These are phyloP conservation scores for Aspergillus sp. DNA, from an alignment of 2,329 filamentous ascomycete genomes.

Conservation along the genomic window DNA sequence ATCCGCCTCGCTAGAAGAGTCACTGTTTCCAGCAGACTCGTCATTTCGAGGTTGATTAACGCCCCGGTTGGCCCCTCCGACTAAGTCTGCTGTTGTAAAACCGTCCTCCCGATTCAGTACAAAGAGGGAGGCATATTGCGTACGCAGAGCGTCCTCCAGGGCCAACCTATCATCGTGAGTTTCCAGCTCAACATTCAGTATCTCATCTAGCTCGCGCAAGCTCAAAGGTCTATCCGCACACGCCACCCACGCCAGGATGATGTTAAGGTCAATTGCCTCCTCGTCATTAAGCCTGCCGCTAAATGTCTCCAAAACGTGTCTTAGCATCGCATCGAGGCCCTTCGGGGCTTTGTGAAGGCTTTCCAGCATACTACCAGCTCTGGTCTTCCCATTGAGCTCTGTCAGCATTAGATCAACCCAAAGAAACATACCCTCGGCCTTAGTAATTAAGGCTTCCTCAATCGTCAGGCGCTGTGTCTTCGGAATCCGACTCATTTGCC, in stretches of 20 bases:
- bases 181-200: not conserved
- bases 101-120: not conserved
- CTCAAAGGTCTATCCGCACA: not conserved
- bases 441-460: not conserved
- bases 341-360: not conserved
- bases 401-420: not conserved
- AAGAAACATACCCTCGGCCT: not conserved
- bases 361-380: not conserved
- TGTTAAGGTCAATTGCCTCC: not conserved
- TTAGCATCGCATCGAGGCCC: not conserved
- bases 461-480: not conserved
- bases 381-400: not conserved
- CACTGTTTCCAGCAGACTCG: not conserved
- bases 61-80: not conserved
- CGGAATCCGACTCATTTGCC: not conserved
- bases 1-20: not conserved
- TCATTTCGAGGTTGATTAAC: not conserved
- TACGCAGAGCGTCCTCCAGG: not conserved
- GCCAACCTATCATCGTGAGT: not conserved
- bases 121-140: not conserved
- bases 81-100: not conserved
- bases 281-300: not conserved
- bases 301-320: not conserved
- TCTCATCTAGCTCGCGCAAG: not conserved
- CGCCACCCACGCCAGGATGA: not conserved